These are phyloP conservation scores for Penicillium argentinense DNA, from an alignment of 495 filamentous ascomycete species.

Conservation along the genomic window DNA sequence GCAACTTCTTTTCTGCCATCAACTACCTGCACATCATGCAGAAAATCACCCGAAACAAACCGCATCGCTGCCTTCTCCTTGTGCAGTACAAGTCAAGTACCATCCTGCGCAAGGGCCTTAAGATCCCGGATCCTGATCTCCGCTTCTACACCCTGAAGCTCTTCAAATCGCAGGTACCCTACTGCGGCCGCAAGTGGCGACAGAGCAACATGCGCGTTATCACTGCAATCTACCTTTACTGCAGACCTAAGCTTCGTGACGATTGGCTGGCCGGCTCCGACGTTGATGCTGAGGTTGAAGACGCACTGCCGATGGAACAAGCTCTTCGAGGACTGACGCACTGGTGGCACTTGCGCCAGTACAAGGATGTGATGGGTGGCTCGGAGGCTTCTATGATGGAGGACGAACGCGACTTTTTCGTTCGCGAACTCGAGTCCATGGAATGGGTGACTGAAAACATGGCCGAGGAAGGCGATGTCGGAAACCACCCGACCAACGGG, in stretches of 20 bases:
- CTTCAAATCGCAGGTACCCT: conserved; percentile 97
- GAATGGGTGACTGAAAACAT: conserved; percentile 53
- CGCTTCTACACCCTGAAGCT: conserved; percentile 95
- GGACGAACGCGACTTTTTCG: conserved; percentile 88
- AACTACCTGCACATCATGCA: conserved; percentile 94
- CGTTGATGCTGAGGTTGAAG: conserved; percentile 89
- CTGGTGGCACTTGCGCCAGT: conserved; percentile 85
- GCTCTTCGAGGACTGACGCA: conserved; percentile 82
- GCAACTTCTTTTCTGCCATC: conserved; percentile 91
- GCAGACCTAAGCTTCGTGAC: conserved; percentile 86
- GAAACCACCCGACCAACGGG: conserved; percentile 36
- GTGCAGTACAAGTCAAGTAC: conserved; percentile 92
- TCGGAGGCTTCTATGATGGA: conserved; percentile 60
- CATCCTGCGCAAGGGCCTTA: conserved; percentile 84
- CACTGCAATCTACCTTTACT: conserved; percentile 92
- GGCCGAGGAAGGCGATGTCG: conserved; percentile 47
- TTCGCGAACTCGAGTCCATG: conserved; percentile 83
- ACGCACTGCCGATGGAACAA: conserved; percentile 86
- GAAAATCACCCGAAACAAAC: conserved; percentile 92
- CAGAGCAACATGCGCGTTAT: conserved; percentile 99
- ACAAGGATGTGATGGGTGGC: conserved; percentile 77
- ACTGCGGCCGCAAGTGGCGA: conserved; percentile 96
- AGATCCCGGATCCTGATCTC: conserved; percentile 82
- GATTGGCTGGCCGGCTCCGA: conserved; percentile 93
- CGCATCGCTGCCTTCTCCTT: conserved; percentile 87